phyloP scores from a whole-genome alignment of 1,284 basidiomycete species.

The Entoloma clypeatum region DNA sequence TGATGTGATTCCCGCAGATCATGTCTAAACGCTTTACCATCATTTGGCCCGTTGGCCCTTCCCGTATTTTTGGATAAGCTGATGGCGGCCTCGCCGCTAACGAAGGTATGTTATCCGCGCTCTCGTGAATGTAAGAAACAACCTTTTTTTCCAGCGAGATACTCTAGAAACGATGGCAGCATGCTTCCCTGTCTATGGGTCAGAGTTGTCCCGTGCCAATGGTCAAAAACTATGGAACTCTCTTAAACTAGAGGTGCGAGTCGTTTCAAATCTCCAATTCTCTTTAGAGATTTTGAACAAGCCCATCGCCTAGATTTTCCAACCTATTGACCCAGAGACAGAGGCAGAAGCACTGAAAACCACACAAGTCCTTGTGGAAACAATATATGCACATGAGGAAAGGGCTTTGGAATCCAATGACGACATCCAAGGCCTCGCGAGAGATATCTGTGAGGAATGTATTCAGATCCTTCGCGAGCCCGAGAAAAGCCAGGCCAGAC shows the following conservation, averaged over 20 bases:
- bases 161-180: constrained; percentile 70
- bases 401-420: constrained; percentile 32
- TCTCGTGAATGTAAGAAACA: background rate
- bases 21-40: constrained; percentile 77
- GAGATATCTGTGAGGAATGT: constrained; percentile 77
- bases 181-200: constrained; percentile 83
- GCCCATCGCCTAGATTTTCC: constrained; percentile 66
- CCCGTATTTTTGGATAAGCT: constrained; percentile 94
- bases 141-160: constrained; percentile 57
- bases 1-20: constrained; percentile 30
- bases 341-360: constrained; percentile 72
- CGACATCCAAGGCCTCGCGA: constrained; percentile 58
- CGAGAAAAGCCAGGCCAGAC: constrained; percentile 86
- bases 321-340: constrained; percentile 76
- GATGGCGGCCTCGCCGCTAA: constrained; percentile 73
- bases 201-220: constrained; percentile 53
- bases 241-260: constrained; percentile 77
- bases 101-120: constrained; percentile 59
- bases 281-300: constrained; percentile 5
- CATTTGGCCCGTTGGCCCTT: constrained; percentile 82
- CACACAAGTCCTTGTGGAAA: constrained; percentile 66
- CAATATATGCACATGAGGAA: constrained; percentile 55
- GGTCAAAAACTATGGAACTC: constrained; percentile 83
- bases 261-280: background rate
- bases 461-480: constrained; percentile 78